Evolutionary conservation across 1,284 basidiomycete genomes (phyloP).

Genomic region (Puccinia horiana): DNA sequence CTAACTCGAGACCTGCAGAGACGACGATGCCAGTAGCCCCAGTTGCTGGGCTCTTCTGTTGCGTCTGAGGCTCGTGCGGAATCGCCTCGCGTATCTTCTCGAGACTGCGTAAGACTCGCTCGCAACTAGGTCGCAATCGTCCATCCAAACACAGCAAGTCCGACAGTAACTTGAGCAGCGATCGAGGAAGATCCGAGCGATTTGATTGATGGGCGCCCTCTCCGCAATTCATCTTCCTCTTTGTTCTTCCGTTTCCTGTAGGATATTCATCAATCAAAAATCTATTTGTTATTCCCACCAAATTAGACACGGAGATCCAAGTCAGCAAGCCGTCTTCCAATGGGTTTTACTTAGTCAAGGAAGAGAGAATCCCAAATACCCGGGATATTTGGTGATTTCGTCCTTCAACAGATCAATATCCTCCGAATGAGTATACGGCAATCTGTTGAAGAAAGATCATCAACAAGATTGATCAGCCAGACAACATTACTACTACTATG

Average conservation of each 20-base stretch:
- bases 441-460: slow-evolving; percentile 61
- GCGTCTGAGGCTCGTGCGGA: not conserved
- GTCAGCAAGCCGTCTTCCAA: not conserved
- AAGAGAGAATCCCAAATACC: too few species aligned
- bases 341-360: slow-evolving; percentile 27
- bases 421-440: slow-evolving; percentile 61
- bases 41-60: not conserved
- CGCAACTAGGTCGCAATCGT: slow-evolving; percentile 68
- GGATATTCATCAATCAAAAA: slow-evolving; percentile 11
- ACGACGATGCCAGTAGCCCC: not conserved
- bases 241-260: not conserved
- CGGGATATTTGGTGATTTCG: slow-evolving; percentile 74
- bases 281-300: not conserved
- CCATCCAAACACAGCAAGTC: slow-evolving; percentile 69
- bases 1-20: too few species aligned
- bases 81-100: slow-evolving; percentile 17
- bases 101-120: slow-evolving; percentile 69
- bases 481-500: slow-evolving; percentile 64
- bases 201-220: slow-evolving; percentile 64
- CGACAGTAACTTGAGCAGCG: slow-evolving; percentile 72
- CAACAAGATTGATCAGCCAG: slow-evolving; percentile 61
- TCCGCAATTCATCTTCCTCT: slow-evolving; percentile 56
- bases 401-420: slow-evolving; percentile 69
- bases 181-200: slow-evolving; percentile 69
- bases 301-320: too few species aligned